Percentiles rank a stretch among this genome's conserved stretches.
phyloP scores from a whole-genome alignment of 208 protist genomes.

The Trypanosoma cruzi region DNA sequence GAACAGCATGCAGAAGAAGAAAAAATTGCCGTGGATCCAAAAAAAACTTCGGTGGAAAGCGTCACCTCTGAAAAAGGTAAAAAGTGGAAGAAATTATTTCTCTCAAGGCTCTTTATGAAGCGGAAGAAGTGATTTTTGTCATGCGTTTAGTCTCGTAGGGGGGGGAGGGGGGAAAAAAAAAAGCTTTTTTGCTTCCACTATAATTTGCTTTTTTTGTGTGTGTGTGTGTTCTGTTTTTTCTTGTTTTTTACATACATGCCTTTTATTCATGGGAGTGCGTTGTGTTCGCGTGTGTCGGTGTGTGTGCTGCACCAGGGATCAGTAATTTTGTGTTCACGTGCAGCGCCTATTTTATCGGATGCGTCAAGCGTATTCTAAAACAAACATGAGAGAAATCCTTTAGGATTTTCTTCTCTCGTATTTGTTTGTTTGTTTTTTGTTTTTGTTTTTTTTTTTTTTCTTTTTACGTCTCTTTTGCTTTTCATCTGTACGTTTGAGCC shows the following conservation, averaged over 20 bases:
- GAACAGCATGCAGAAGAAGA: neutral
- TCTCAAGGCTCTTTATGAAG: slow-evolving; percentile 31
- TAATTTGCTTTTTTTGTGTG: slow-evolving; percentile 2
- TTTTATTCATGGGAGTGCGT: neutral
- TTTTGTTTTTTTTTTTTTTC: neutral
- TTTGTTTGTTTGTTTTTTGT: slow-evolving; percentile 1
- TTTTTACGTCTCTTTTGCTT: neutral
- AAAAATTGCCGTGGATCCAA: neutral
- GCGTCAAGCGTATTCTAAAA: too few species aligned
- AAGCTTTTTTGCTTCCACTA: neutral
- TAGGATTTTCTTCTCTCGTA: too few species aligned
- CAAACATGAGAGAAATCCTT: too few species aligned
- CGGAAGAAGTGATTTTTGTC: slow-evolving; percentile 19
- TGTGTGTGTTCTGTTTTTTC: too few species aligned
- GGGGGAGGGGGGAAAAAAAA: neutral
- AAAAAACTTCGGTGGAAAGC: neutral
- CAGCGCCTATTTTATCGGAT: too few species aligned
- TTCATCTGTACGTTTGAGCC: slow-evolving; percentile 6
- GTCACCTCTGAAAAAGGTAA: neutral
- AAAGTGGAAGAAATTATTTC: slow-evolving; percentile 19
- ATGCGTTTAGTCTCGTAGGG: neutral
- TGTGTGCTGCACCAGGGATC: neutral
- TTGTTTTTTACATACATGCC: slow-evolving; percentile 4
- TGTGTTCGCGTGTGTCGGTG: neutral
- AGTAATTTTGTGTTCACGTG: neutral